Percentiles rank a stretch among this genome's conserved stretches.
Conservation (phyloP, 179 eudicot species). For the Vitellaria paradoxa region DNA sequence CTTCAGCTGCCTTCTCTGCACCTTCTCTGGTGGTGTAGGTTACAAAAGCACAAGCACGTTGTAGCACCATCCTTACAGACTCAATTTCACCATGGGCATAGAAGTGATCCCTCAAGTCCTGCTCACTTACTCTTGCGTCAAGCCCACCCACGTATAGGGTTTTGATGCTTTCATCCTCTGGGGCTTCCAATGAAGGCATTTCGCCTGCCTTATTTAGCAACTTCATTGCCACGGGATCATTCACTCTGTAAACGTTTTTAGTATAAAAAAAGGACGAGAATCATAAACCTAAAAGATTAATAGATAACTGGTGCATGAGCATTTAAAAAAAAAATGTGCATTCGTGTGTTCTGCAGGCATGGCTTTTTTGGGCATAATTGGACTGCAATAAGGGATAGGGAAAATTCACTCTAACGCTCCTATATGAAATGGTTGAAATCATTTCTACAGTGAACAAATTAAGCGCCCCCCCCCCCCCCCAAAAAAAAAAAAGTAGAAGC, state of each 20-base stretch:
- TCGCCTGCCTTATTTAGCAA: slow-evolving; percentile 93
- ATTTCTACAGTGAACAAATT: too few species aligned
- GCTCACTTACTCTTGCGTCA: slow-evolving; percentile 80
- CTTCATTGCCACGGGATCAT: slow-evolving; percentile 95
- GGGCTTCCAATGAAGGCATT: slow-evolving; percentile 86
- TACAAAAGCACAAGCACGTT: slow-evolving; percentile 90
- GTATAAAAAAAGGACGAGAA: not conserved
- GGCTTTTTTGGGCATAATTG: too few species aligned
- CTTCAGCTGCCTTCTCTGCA: slow-evolving; percentile 96
- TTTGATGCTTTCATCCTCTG: slow-evolving; percentile 91
- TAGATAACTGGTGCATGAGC: not conserved
- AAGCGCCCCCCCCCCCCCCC: too few species aligned
- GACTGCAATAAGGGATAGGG: too few species aligned
- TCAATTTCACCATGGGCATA: slow-evolving; percentile 96
- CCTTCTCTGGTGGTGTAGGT: slow-evolving; percentile 95
- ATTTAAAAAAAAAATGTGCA: not conserved
- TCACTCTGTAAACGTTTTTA: slow-evolving; percentile 54
- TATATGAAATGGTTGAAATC: too few species aligned
- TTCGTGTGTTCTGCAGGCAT: too few species aligned
- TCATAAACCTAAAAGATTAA: not conserved
- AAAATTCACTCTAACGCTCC: too few species aligned
- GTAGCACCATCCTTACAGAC: slow-evolving; percentile 79
- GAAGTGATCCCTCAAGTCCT: slow-evolving; percentile 85
- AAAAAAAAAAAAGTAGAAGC: too few species aligned
- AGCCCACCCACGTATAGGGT: slow-evolving; percentile 95